Evolutionary conservation across 2,329 filamentous ascomycete species (phyloP).

Genomic region (Aspergillus phoenicis): DNA sequence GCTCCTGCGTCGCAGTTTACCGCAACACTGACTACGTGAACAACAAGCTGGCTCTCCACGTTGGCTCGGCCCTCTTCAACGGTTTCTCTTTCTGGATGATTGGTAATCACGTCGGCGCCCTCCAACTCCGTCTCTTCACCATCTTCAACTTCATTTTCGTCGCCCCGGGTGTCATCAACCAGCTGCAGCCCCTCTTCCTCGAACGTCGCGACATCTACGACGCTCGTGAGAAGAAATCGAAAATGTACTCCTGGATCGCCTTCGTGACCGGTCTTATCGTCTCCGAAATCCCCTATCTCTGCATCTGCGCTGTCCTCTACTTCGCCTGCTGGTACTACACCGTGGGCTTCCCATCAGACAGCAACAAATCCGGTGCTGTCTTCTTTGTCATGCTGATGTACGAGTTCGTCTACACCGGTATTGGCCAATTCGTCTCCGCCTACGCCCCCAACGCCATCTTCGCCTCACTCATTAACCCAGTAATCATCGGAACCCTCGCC

Average conservation of each 20-base stretch:
- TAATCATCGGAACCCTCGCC: slow-evolving; percentile 60
- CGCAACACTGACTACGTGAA: slow-evolving; percentile 68
- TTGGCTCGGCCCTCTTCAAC: slow-evolving; percentile 53
- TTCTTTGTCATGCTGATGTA: slow-evolving; percentile 75
- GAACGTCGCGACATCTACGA: slow-evolving; percentile 71
- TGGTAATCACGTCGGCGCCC: slow-evolving; percentile 63
- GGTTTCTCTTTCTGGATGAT: slow-evolving; percentile 68
- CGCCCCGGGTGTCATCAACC: slow-evolving; percentile 45
- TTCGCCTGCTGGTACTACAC: slow-evolving; percentile 75
- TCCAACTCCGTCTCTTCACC: slow-evolving; percentile 75
- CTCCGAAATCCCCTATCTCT: slow-evolving; percentile 68
- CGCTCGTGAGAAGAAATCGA: slow-evolving; percentile 65
- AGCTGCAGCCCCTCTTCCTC: slow-evolving; percentile 68
- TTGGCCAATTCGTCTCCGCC: slow-evolving; percentile 78
- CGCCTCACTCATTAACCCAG: slow-evolving; percentile 72
- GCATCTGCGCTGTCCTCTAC: slow-evolving; percentile 66
- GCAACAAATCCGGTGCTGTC: slow-evolving; percentile 46
- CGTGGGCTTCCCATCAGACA: slow-evolving; percentile 51
- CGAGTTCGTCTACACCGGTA: slow-evolving; percentile 69
- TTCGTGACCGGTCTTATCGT: slow-evolving; percentile 71
- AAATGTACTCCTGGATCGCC: slow-evolving; percentile 75
- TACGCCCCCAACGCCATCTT: slow-evolving; percentile 69
- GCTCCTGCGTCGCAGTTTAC: slow-evolving; percentile 67
- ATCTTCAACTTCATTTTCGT: slow-evolving; percentile 64
- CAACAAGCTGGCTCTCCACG: slow-evolving; percentile 63